Evolutionary conservation across 257 asterid genomes (phyloP), one percentile per base, ranked within the genome.

Genomic region (Solanum neorickii): DNA sequence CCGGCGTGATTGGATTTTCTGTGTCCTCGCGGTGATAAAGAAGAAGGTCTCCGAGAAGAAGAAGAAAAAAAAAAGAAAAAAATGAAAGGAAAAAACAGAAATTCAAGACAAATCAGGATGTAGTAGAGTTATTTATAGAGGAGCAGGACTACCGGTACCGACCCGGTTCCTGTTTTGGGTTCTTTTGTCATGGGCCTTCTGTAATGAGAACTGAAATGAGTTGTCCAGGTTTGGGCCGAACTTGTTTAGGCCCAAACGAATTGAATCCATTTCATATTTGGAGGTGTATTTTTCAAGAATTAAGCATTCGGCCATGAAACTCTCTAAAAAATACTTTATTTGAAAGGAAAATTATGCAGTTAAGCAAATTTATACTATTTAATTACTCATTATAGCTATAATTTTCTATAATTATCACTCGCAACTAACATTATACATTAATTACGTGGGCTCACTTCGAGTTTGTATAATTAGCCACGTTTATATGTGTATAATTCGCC

Each of bases 1-100:
- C 65, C 29, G 87, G 86, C 33, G 44, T 70, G 88, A 86, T 93
- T 92, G 95, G 94, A 92, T 88, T 94, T 87, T 93, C 86, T 75
- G 88, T 66, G 89, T 62, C 46, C 90, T 90, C 84, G 6, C 73
- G 75, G 87, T 88, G 87, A 29, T 16, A 20, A 5, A 72, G 18
- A 33, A 62, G 77, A 84, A 87, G 42, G 83, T 84, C 89, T 92
- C 85, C 89, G 88, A 85, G 86, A 85, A 62, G 74, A 49, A 89
- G 86, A 44, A 68, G n/a, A 25, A 25, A 44, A 47, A 88, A 18
- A 78, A 75, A 88, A 31, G 16, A 52, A n/a, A 68, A 77, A 86
- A 29, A 65, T 49, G 77, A 88, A 46, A 37, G 35, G 74, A 87
- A 87, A 72, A 83, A 29, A 73, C 69, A 83, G 16, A 49, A 29